Conservation (phyloP, 1,139 yeast genomes). For the Taphrina deformans region DNA sequence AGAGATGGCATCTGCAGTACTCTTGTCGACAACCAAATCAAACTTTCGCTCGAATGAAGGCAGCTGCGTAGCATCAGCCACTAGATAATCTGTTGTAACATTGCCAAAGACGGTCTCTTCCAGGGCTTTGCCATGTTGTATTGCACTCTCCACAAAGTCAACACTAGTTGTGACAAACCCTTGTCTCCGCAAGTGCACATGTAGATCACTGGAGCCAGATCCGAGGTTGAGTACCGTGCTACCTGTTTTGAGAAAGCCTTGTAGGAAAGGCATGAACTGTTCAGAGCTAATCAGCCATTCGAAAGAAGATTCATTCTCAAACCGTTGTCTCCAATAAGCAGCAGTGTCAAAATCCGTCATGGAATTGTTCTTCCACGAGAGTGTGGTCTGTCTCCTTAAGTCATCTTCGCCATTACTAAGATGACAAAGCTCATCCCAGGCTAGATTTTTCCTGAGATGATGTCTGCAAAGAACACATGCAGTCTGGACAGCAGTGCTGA, state of each 20-base stretch:
- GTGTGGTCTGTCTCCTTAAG: no score
- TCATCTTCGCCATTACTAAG: no score
- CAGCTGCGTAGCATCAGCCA: neutral
- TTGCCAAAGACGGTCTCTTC: neutral
- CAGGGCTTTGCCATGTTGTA: neutral
- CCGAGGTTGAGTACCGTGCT: neutral
- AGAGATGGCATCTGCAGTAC: conserved; percentile 5
- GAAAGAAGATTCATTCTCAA: neutral
- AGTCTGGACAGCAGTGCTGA: no score
- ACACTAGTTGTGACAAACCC: neutral
- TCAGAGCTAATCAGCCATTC: conserved; percentile 13
- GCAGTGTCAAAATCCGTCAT: conserved; percentile 3
- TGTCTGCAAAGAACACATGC: no score
- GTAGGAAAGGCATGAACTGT: neutral
- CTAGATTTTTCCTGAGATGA: no score
- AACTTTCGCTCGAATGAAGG: neutral
- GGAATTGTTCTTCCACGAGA: no score
- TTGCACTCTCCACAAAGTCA: neutral
- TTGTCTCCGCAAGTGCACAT: neutral
- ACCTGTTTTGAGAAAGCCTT: neutral
- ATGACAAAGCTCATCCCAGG: no score
- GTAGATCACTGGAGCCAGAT: conserved; percentile 4
- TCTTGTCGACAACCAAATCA: conserved; percentile 6
- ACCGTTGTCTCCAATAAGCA: neutral
- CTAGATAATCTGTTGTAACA: neutral